phyloP scores from a whole-genome alignment of 148 eudicot genomes.

The Pharnaceum exiguum region DNA sequence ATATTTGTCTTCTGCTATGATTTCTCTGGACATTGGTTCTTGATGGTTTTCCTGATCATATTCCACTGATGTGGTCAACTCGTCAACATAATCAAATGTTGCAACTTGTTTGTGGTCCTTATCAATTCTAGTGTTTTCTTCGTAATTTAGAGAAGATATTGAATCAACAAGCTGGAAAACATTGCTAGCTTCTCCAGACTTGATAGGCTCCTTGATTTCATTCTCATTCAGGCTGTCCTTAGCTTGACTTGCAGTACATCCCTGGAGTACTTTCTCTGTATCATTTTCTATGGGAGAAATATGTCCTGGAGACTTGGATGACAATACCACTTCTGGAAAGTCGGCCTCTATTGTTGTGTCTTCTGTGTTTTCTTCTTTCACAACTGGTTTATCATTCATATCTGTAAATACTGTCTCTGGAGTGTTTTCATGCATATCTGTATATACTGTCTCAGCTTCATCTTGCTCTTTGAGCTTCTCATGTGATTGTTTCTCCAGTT shows the following conservation, averaged over 20 bases:
- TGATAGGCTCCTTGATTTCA: background rate
- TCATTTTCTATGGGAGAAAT: constrained; percentile 3
- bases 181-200: constrained; percentile 5
- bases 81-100: constrained; percentile 8
- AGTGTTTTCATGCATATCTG: background rate
- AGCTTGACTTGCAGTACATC: background rate
- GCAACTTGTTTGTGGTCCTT: background rate
- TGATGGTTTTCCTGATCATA: constrained; percentile 14
- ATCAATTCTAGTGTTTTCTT: background rate
- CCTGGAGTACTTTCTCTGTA: background rate
- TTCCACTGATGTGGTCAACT: constrained; percentile 15
- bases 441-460: background rate
- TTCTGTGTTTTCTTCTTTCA: background rate
- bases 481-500: background rate
- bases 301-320: constrained; percentile 6
- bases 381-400: background rate
- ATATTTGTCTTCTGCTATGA: background rate
- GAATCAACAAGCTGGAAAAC: background rate
- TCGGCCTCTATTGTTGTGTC: background rate
- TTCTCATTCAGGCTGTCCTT: constrained; percentile 1
- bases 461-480: background rate
- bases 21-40: constrained; percentile 5
- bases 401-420: background rate
- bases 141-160: background rate
- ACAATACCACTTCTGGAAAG: background rate